These are phyloP conservation scores for Agaricales sp. DNA, from an alignment of 1,284 basidiomycete species.

Conservation along the genomic window DNA sequence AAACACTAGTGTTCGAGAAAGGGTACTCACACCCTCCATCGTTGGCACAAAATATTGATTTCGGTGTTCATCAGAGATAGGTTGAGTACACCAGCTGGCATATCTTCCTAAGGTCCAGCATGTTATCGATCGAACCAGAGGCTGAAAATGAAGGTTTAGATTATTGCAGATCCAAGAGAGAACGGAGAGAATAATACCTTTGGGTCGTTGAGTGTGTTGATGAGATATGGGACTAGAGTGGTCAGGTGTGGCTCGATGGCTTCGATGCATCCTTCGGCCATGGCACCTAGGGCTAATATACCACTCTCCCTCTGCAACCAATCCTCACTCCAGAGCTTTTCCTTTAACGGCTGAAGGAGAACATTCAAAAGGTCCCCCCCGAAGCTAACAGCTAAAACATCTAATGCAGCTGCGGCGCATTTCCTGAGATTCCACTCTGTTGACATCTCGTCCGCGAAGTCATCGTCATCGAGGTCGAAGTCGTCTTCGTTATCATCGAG, in stretches of 20 bases:
- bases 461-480: constrained; percentile 81
- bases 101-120: constrained; percentile 99
- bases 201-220: constrained; percentile 82
- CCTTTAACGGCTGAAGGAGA: constrained; percentile 83
- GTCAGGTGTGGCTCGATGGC: constrained; percentile 92
- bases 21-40: constrained; percentile 78
- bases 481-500: constrained; percentile 76
- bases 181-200: constrained; percentile 45
- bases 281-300: constrained; percentile 92
- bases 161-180: constrained; percentile 3
- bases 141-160: constrained; percentile 33
- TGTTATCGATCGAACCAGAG: constrained; percentile 94
- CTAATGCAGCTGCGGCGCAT: constrained; percentile 95
- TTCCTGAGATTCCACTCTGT: constrained; percentile 99
- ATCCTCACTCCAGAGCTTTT: constrained; percentile 87
- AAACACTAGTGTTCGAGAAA: constrained; percentile 9
- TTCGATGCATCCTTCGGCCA: constrained; percentile 98
- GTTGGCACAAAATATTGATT: constrained; percentile 90
- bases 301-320: constrained; percentile 96
- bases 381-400: constrained; percentile 94
- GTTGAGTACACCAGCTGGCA: constrained; percentile 90
- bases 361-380: constrained; percentile 82
- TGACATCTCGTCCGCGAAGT: constrained; percentile 94
- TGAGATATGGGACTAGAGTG: constrained; percentile 86
- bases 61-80: constrained; percentile 77